Evolutionary conservation across 495 filamentous ascomycete species (phyloP).

Genomic region (Lophium mytilinum): DNA sequence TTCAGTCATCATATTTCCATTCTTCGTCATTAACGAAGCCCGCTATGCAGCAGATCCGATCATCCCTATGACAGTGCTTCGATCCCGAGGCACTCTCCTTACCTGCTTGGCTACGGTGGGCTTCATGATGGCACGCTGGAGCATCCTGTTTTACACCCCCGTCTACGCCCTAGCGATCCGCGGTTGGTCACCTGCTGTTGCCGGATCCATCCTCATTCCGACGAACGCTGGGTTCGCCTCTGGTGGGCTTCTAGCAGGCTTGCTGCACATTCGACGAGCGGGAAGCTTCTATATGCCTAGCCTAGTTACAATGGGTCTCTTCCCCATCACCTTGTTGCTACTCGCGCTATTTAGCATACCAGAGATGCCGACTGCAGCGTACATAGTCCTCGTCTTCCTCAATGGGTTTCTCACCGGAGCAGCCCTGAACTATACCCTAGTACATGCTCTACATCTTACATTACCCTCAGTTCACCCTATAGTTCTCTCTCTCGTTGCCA

Average conservation of each 20-base stretch:
- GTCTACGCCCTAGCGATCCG: slow-evolving; percentile 65
- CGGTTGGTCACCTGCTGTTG: slow-evolving; percentile 53
- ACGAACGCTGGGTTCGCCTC: slow-evolving; percentile 67
- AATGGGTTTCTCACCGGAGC: slow-evolving; percentile 65
- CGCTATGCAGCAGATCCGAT: slow-evolving; percentile 54
- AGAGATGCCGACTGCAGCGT: slow-evolving; percentile 37
- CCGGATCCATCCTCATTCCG: slow-evolving; percentile 64
- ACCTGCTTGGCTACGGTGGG: slow-evolving; percentile 60
- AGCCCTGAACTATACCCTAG: slow-evolving; percentile 66
- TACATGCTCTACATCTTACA: slow-evolving; percentile 65
- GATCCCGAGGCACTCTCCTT: slow-evolving; percentile 54
- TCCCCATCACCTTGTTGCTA: slow-evolving; percentile 42
- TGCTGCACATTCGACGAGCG: slow-evolving; percentile 57
- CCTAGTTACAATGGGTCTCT: slow-evolving; percentile 46
- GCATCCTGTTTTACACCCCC: slow-evolving; percentile 68
- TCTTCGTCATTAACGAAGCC: slow-evolving; percentile 56
- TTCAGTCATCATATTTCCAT: slow-evolving; percentile 43
- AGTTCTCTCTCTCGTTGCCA: slow-evolving; percentile 59
- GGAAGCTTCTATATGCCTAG: slow-evolving; percentile 58
- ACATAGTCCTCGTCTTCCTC: slow-evolving; percentile 48
- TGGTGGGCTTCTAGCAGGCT: slow-evolving; percentile 61
- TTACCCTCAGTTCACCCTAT: slow-evolving; percentile 56
- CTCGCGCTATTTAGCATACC: slow-evolving; percentile 47
- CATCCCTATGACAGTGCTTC: slow-evolving; percentile 57
- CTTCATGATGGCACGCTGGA: slow-evolving; percentile 70